Percentiles rank a stretch among this genome's conserved stretches.
phyloP scores from a whole-genome alignment of 306 rosid genomes.

The Corylus heterophylla region DNA sequence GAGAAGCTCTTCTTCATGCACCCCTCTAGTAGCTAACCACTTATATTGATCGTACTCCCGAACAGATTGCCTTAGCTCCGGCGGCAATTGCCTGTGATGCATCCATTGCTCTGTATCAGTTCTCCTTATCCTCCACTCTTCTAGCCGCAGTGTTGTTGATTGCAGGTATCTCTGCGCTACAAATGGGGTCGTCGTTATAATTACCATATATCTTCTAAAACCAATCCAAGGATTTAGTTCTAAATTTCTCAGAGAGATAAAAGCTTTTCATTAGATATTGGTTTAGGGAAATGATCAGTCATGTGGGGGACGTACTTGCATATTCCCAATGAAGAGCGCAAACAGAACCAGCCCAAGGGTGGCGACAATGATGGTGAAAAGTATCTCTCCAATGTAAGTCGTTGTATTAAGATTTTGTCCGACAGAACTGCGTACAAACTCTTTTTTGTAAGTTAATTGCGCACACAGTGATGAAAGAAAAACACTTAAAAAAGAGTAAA shows the following conservation, averaged over 20 bases:
- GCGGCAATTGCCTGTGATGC: slow-evolving; percentile 89
- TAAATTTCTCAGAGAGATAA: no score
- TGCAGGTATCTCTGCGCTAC: slow-evolving; percentile 72
- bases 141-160: slow-evolving; percentile 77
- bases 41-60: slow-evolving; percentile 83
- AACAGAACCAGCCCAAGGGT: slow-evolving; percentile 89
- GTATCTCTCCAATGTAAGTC: slow-evolving; percentile 80
- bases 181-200: no score
- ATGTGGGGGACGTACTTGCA: slow-evolving; percentile 58
- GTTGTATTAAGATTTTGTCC: slow-evolving; percentile 89
- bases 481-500: no score
- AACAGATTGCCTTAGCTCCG: slow-evolving; percentile 62
- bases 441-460: neutral
- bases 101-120: slow-evolving; percentile 95
- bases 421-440: slow-evolving; percentile 61
- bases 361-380: slow-evolving; percentile 75
- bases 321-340: slow-evolving; percentile 87
- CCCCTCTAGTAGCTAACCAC: slow-evolving; percentile 94
- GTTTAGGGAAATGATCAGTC: no score
- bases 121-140: slow-evolving; percentile 94
- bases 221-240: no score
- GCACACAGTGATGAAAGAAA: neutral
- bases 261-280: no score
- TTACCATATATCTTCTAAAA: no score
- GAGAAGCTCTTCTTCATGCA: slow-evolving; percentile 79